Conservation (phyloP, 1,284 basidiomycete species). For the Coniferiporia sulphurascens region DNA sequence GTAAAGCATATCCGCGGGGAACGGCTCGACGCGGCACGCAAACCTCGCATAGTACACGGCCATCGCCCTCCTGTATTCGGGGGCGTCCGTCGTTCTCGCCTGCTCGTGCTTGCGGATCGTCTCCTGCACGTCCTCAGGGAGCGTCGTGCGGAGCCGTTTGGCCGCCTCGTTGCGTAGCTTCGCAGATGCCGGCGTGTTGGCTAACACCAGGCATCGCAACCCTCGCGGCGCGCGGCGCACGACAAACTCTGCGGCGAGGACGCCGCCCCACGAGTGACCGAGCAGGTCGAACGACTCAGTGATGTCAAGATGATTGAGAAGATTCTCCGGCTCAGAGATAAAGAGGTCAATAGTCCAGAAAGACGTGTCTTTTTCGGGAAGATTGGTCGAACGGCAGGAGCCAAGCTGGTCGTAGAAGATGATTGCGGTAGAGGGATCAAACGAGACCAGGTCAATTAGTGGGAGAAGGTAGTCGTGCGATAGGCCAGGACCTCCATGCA, state of each 20-base stretch:
- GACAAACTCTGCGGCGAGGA: constrained; percentile 37
- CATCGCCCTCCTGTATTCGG: constrained; percentile 25
- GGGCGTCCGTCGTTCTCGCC: constrained; percentile 24
- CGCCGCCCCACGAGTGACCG: constrained; percentile 51
- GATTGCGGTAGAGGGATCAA: constrained; percentile 28
- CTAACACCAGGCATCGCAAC: constrained; percentile 27
- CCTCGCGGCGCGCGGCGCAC: constrained; percentile 20
- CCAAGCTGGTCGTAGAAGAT: constrained; percentile 51
- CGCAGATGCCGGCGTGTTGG: constrained; percentile 22
- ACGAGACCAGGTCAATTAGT: constrained; percentile 28
- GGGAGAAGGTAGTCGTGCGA: constrained; percentile 39
- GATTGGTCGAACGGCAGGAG: constrained; percentile 39
- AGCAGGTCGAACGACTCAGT: constrained; percentile 35
- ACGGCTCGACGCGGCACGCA: constrained; percentile 24
- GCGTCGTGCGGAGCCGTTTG: constrained; percentile 14
- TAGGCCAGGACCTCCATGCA: constrained; percentile 42
- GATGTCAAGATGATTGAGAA: constrained; percentile 36
- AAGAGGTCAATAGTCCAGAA: constrained; percentile 49
- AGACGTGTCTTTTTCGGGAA: constrained; percentile 28
- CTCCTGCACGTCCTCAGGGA: constrained; percentile 24
- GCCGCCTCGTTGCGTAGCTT: constrained; percentile 25
- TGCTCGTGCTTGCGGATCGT: constrained; percentile 24
- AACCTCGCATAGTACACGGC: constrained; percentile 21
- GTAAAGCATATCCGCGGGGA: constrained; percentile 23
- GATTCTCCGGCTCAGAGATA: constrained; percentile 44